Base-by-base conservation (phyloP, 2,329 filamentous ascomycete species). In the Sclerotinia minor region DNA sequence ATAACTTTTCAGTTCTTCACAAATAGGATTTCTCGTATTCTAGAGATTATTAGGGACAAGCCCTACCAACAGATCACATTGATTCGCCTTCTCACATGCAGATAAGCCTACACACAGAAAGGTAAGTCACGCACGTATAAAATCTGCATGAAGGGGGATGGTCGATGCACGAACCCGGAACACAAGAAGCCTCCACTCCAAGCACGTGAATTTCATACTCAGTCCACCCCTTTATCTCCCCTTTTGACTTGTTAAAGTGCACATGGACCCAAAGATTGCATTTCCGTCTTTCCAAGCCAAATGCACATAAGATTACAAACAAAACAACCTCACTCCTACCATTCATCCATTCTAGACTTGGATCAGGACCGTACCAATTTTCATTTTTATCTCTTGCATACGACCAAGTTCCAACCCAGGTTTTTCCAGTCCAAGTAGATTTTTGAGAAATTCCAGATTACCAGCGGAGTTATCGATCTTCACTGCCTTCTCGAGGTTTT, bases 151-250 rank as follows among this genome's bases (percentile, higher is more conserved):
- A 63, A 52, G 41, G 38, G 35, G 21, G 50, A 47, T 50, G 26
- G 26, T 54, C 44, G 47, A 49, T 63, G 65, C 57, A 67, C 32
- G 38, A 35, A 59, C 15, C 65, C 65, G 65, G 65, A 67, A 55
- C 57, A 67, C 49, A 38, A 41, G 11, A 38, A 11, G 26, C 55
- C 19, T 44, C 45, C 26, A 49, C 44, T 61, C 49, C 44, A 61
- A 50, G 26, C 65, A 67, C 65, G 65, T 67, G 65, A 67, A 52
- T 53, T 26, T 58, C 5, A 55, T 44, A 17, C 52, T 11, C 29
- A 21, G 35, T 65, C 11, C 24, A 26, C 13, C 38, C 38, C 38
- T 13, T 8, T 11, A 9, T 38, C 38, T 38, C 38, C 11, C 35
- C 38, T 19, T 5, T 35, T 13, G 29, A 19, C 35, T 15, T 26